Base-by-base conservation (phyloP, 768 basidiomycete species). In the Boletus coccyginus region DNA sequence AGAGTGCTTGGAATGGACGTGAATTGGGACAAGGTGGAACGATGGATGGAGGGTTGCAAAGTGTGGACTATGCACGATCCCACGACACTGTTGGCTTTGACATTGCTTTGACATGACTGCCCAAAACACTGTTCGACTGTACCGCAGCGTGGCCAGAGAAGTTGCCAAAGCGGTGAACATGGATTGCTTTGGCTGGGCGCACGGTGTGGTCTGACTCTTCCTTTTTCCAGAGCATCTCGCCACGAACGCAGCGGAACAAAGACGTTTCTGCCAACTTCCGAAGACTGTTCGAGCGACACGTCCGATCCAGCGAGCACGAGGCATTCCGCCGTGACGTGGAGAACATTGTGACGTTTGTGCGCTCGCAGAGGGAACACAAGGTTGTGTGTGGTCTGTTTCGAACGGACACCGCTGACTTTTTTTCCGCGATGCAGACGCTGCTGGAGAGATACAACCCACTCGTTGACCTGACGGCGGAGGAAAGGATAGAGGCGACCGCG, bases 401-500 rank as follows among this genome's bases (percentile, higher is more conserved):
- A 29, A 24, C 29, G 9, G 21, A 45, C 35, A 14, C 27, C 33
- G 32, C 57, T 60, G 53, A 57, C 40, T 11, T 40, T 17, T 13
- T 14, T 40, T 17, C 11, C 2, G 35, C 2, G 13, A 24, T 36
- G 16, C 65, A 97, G 94, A 76, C 75, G 21, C 75, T 97, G 46
- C 71, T 97, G 58, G 89, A 92, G 52, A 78, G 92, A 51, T 98
- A 98, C 75, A 96, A 94, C 70, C 94, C 94, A 0, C 74, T 89
- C 17, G 72, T 86, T 41, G 90, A 94, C 65, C 78, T 95, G 59
- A 88, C 92, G 1, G 74, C 80, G 7, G 85, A 92, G 61, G 92
- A 96, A 68, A 77, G 89, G 61, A 81, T 96, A 57, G 78, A 86
- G 64, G 91, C 91, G 2, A 94, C 94, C 0, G 94, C 93, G 4